Evolutionary conservation across 129 eudicot genomes (phyloP).

Genomic region (Logfia minima): DNA sequence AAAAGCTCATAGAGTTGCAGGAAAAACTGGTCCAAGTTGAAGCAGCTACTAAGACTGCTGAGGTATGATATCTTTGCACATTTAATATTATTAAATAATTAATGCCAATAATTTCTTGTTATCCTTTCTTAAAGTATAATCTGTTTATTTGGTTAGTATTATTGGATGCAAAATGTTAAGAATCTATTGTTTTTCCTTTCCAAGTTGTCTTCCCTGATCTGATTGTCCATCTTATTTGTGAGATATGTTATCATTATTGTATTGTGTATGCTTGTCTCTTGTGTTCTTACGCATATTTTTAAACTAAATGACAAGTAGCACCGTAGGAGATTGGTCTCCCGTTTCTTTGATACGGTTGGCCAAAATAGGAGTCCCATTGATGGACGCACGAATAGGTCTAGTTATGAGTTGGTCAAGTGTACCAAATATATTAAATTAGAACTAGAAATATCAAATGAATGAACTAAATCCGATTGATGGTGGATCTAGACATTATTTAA

Average conservation of each 20-base stretch:
- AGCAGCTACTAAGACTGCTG: conserved; percentile 56
- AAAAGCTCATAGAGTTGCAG: conserved; percentile 52
- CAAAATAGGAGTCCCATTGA: too few relatives aligned
- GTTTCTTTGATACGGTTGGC: too few relatives aligned
- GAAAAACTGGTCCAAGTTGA: conserved; percentile 45
- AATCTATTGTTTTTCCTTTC: not conserved
- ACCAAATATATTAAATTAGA: too few relatives aligned
- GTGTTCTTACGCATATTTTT: not conserved
- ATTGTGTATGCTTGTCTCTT: not conserved
- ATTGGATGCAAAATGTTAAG: not conserved
- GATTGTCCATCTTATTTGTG: not conserved
- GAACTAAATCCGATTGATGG: too few relatives aligned
- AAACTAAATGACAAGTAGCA: too few relatives aligned
- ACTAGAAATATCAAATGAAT: too few relatives aligned
- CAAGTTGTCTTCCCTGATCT: not conserved
- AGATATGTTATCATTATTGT: not conserved
- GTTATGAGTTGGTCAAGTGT: too few relatives aligned
- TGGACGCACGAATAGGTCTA: too few relatives aligned
- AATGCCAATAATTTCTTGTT: not conserved
- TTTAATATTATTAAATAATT: not conserved
- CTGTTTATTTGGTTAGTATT: not conserved
- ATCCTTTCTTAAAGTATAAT: not conserved
- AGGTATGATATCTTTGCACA: conserved; percentile 41
- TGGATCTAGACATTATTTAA: too few relatives aligned
- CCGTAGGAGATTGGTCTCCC: too few relatives aligned